Base-by-base conservation (phyloP, 768 basidiomycete species). In the Collybia sp. region DNA sequence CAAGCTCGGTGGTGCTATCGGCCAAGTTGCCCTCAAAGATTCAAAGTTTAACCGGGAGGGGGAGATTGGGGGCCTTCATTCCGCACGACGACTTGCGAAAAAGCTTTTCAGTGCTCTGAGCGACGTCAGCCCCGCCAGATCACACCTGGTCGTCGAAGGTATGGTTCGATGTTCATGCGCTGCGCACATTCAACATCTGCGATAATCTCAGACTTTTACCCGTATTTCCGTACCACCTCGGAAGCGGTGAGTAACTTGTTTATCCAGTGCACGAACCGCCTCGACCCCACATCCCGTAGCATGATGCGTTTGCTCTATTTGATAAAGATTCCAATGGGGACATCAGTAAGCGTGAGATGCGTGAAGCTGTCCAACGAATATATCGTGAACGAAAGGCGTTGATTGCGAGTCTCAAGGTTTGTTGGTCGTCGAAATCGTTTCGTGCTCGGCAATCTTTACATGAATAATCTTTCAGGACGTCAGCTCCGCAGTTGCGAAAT, bases 251-350 rank as follows among this genome's bases (percentile, higher is more conserved):
- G 76, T 66, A 39, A 38, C 37, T 30, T 44, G 42, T 39, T 5
- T 30, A 32, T 32, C 38, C 25, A 15, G 16, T 41, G 30, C 30
- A 40, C 46, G n/a, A 55, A n/a, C 17, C 12, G 30, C 43, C 44
- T 43, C 57, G 2, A 41, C 25, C 42, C 32, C 44, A 36, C 34
- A 30, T 12, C 13, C 31, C 40, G 6, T 56, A 86, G 80, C 77
- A 83, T 46, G 77, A 75, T 19, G 84, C 83, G 9, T 90, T 89
- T 51, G 65, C 69, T 11, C 51, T 88, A 5, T 89, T 89, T 49
- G 88, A 90, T 58, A 85, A 82, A 58, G 88, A 89, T 58, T 81
- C 75, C n/a, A 91, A 91, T 55, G 88, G 87, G 9, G 88, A 90
- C 53, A 84, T 90, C 40, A 75, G 72, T 2, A 88, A 82, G 58